A percentile compares a stretch with the other conserved stretches of the same genome.
These are phyloP conservation scores for Solanum chaucha DNA, from an alignment of 257 asterid genomes.

Conservation along the genomic window DNA sequence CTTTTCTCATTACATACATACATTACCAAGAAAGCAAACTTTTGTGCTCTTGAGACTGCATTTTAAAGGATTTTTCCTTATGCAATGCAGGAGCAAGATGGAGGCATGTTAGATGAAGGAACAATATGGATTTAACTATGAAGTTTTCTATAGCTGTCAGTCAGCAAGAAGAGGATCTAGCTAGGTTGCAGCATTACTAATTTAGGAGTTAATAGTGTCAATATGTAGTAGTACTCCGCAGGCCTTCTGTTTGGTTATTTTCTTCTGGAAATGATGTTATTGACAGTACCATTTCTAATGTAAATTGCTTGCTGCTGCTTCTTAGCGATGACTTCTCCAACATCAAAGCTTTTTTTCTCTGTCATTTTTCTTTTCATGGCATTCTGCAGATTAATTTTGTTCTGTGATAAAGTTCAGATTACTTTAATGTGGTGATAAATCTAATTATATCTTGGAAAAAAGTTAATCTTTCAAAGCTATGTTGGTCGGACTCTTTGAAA, in stretches of 20 bases:
- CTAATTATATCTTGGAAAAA: neutral
- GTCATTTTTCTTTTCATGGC: neutral
- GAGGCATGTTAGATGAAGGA: constrained; percentile 34
- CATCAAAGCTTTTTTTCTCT: neutral
- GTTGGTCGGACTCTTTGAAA: neutral
- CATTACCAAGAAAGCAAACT: neutral
- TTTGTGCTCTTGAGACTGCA: neutral
- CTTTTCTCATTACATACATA: neutral
- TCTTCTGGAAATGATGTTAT: neutral
- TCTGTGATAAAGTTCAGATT: neutral
- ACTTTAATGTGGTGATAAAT: neutral
- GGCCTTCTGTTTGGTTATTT: constrained; percentile 1
- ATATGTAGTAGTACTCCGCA: constrained; percentile 9
- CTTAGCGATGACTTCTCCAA: neutral
- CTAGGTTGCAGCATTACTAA: constrained; percentile 3
- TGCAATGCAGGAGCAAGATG: constrained; percentile 62
- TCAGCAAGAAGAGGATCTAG: neutral
- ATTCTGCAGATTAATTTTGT: neutral
- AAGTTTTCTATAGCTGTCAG: neutral
- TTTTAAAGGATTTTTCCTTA: neutral
- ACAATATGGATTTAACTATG: constrained; percentile 26
- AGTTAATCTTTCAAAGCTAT: too few species aligned
- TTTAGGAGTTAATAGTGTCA: constrained; percentile 22
- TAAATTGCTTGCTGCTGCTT: neutral
- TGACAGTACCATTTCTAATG: neutral